These are phyloP conservation scores for Diddensiella transvaalensis DNA, from an alignment of 805 yeast genomes.

Conservation along the genomic window DNA sequence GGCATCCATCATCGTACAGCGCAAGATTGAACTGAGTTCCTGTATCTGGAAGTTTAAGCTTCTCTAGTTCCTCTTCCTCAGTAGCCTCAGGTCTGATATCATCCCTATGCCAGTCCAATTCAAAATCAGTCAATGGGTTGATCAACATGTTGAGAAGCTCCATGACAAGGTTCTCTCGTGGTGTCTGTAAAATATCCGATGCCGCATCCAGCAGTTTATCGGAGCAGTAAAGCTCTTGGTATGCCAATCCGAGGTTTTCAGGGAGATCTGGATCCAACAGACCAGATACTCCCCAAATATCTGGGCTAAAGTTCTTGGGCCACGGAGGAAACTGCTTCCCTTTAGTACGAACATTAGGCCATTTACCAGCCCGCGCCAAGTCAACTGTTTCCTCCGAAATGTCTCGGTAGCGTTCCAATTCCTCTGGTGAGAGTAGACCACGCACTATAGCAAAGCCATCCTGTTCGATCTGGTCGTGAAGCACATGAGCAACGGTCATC, in stretches of 20 bases:
- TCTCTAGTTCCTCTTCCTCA: constrained; percentile 43
- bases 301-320: constrained; percentile 48
- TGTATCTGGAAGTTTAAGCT: constrained; percentile 40
- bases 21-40: constrained; percentile 53
- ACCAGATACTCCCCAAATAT: constrained; percentile 51
- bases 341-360: constrained; percentile 47
- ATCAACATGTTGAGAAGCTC: constrained; percentile 51
- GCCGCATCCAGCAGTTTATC: constrained; percentile 38
- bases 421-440: constrained; percentile 40
- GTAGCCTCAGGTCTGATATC: constrained; percentile 46
- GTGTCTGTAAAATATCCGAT: constrained; percentile 43
- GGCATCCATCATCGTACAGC: constrained; percentile 43
- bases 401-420: constrained; percentile 30
- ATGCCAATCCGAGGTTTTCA: constrained; percentile 22
- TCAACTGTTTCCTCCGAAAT: constrained; percentile 40
- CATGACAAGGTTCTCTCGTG: constrained; percentile 39
- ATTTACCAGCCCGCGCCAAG: constrained; percentile 44
- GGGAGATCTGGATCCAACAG: constrained; percentile 46
- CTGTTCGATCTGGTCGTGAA: constrained; percentile 12
- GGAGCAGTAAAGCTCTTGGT: constrained; percentile 15
- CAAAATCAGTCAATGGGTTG: constrained; percentile 50
- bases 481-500: constrained; percentile 1
- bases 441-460: constrained; percentile 39
- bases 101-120: constrained; percentile 53
- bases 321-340: constrained; percentile 59